Base-by-base conservation (phyloP, 768 basidiomycete species). In the Hortiboletus campestris region DNA sequence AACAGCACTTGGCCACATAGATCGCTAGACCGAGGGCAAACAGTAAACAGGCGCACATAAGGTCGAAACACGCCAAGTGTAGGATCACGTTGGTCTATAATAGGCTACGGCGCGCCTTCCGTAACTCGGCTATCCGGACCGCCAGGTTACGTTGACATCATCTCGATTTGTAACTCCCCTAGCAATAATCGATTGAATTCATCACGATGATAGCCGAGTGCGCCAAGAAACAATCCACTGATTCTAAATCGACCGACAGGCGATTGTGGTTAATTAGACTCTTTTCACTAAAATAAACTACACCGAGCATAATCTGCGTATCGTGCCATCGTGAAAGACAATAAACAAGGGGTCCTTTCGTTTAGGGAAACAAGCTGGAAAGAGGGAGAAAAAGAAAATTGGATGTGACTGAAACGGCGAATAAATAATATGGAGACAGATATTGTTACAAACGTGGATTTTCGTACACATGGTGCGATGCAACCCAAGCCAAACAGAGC, bases 211-310 rank as follows among this genome's bases (percentile, higher is more conserved):
- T n/a, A n/a, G n/a, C n/a, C 41, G 41, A 13, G 19, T 39, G 22
- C 20, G 43, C 43, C 43, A 20, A 36, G 6, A 41, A n/a, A 39
- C 38, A 38, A 16, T 25, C 14, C 22, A 35, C 14, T n/a, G n/a
- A 16, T 38, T 29, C 44, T 34, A 49, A 50, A 22, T 22, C n/a
- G 51, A 19, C 25, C 25, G 14, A 53, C 25, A n/a, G 12, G 49
- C 19, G 1, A 11, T 13, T 22, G 36, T 20, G n/a, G 31, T 57
- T 53, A 53, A 66, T 67, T 67, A 63, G 38, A 36, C 45, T 49
- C 25, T 32, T 35, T 51, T 57, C 52, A 45, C 50, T 67, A 67
- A 41, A 43, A 58, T 67, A 67, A 51, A 69, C 63, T 67, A 67
- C 65, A 61, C 47, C 31, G 60, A 56, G 32, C 39, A 55, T 68